phyloP scores from a whole-genome alignment of 2,329 filamentous ascomycete genomes.

The Biscogniauxia mediterranea region DNA sequence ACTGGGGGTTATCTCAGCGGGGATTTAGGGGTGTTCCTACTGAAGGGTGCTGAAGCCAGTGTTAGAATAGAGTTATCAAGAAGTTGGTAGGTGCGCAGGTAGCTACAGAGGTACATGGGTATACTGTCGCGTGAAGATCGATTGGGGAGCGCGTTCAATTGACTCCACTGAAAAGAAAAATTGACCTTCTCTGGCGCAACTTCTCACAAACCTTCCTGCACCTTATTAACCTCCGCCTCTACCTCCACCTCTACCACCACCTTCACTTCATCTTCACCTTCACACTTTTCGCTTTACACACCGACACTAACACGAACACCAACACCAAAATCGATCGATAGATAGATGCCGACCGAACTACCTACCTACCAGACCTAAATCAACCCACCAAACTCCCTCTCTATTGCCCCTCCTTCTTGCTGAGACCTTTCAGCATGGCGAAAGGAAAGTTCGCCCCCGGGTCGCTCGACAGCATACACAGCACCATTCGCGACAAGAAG shows the following conservation, averaged over 20 bases:
- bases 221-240: no score
- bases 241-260: no score
- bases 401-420: background rate
- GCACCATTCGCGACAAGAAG: slow-evolving; percentile 22
- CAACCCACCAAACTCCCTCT: no score
- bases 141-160: background rate
- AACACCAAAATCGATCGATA: no score
- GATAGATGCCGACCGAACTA: no score
- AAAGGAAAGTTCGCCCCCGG: slow-evolving; percentile 14
- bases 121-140: background rate
- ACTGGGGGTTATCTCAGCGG: background rate
- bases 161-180: background rate
- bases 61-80: background rate
- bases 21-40: background rate
- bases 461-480: slow-evolving; percentile 24
- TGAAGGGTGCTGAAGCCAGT: no score
- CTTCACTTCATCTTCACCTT: background rate
- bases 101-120: background rate
- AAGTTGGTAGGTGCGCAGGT: background rate
- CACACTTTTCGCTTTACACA: no score
- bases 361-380: no score
- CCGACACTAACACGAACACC: no score
- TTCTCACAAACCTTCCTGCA: background rate
- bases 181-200: background rate
- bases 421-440: slow-evolving; percentile 10